phyloP scores from a whole-genome alignment of 495 filamentous ascomycete genomes.

The Aspergillus hancockii region DNA sequence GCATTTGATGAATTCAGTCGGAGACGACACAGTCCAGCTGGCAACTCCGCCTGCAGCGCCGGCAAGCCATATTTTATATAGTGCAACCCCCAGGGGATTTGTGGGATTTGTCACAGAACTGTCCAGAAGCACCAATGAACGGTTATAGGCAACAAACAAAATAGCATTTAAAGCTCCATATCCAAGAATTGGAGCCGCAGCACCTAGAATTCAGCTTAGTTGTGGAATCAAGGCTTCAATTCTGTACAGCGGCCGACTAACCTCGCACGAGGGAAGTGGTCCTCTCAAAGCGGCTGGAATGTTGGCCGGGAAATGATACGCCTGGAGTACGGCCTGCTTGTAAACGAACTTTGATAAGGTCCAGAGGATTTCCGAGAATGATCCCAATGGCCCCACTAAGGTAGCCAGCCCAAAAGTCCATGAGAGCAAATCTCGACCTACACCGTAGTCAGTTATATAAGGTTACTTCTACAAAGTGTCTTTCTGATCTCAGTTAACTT shows the following conservation, averaged over 20 bases:
- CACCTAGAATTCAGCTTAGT: constrained; percentile 46
- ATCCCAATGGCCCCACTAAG: constrained; percentile 80
- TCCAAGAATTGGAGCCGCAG: constrained; percentile 78
- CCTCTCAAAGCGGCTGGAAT: constrained; percentile 42
- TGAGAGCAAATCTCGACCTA: constrained; percentile 25
- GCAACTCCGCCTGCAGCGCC: constrained; percentile 77
- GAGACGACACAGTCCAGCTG: constrained; percentile 77
- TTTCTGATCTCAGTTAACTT: neutral
- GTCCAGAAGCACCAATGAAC: constrained; percentile 61
- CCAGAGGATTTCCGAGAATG: constrained; percentile 83
- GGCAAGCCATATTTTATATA: constrained; percentile 66
- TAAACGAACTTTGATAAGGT: constrained; percentile 79
- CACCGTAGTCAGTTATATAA: neutral
- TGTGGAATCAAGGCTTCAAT: neutral
- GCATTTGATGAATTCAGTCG: constrained; percentile 87
- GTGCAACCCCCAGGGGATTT: constrained; percentile 32
- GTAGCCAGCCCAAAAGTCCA: constrained; percentile 91
- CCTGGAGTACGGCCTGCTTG: constrained; percentile 57
- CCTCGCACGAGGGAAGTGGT: constrained; percentile 51
- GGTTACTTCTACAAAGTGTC: neutral
- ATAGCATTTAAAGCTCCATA: constrained; percentile 89
- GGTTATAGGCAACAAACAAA: constrained; percentile 84
- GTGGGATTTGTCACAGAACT: constrained; percentile 41
- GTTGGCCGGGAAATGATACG: constrained; percentile 24
- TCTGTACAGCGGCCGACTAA: constrained; percentile 14